A percentile compares a stretch with the other conserved stretches of the same genome.
Evolutionary conservation across 805 yeast species (phyloP).

Genomic region (Pichia kluyveri): DNA sequence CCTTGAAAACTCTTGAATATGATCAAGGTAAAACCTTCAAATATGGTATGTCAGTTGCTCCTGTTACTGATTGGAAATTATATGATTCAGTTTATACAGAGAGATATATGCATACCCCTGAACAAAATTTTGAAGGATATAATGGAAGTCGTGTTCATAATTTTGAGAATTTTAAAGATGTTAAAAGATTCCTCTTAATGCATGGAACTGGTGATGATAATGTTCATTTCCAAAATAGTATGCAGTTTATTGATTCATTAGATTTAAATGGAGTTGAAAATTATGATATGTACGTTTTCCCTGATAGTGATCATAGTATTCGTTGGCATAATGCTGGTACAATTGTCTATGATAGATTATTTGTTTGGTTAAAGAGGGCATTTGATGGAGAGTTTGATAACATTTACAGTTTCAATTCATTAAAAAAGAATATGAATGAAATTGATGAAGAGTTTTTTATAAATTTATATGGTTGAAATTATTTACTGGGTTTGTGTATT

Average conservation of each 20-base stretch:
- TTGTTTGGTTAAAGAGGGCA: slow-evolving; percentile 57
- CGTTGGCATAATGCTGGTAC: slow-evolving; percentile 61
- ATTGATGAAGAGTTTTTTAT: slow-evolving; percentile 4
- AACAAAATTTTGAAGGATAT: slow-evolving; percentile 59
- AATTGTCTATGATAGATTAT: slow-evolving; percentile 60
- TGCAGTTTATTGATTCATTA: slow-evolving; percentile 66
- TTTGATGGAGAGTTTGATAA: slow-evolving; percentile 39
- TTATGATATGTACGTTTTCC: slow-evolving; percentile 70
- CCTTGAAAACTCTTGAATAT: slow-evolving; percentile 78
- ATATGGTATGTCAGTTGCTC: slow-evolving; percentile 94
- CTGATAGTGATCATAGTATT: slow-evolving; percentile 73
- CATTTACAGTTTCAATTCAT: background rate
- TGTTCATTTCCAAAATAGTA: slow-evolving; percentile 87
- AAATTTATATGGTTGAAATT: slow-evolving; percentile 16
- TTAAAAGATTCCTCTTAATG: slow-evolving; percentile 70
- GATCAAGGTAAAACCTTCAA: slow-evolving; percentile 70
- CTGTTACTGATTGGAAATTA: slow-evolving; percentile 89
- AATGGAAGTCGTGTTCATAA: slow-evolving; percentile 47
- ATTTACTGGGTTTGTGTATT: background rate
- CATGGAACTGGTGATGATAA: slow-evolving; percentile 98
- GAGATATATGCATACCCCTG: slow-evolving; percentile 84
- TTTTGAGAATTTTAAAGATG: slow-evolving; percentile 44
- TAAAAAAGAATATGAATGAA: background rate
- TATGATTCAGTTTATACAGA: slow-evolving; percentile 94
- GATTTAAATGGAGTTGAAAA: slow-evolving; percentile 73